These are phyloP conservation scores for Geranium incanum DNA, from an alignment of 441 rosid genomes.

Conservation along the genomic window DNA sequence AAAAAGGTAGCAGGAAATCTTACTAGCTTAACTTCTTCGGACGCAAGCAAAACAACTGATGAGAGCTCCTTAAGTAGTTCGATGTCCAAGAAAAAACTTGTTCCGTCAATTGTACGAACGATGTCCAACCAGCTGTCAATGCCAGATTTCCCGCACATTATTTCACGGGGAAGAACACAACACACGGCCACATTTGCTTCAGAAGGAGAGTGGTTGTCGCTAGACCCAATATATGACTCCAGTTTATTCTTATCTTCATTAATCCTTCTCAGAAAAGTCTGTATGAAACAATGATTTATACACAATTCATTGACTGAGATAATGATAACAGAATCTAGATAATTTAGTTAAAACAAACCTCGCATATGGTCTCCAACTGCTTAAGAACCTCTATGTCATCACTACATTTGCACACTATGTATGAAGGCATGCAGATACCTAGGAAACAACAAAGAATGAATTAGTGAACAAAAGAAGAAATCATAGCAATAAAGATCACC, in stretches of 20 bases:
- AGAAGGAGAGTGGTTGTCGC: conserved; percentile 22
- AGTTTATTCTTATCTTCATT: conserved; percentile 47
- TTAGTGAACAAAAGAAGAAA: neutral
- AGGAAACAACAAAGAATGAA: conserved; percentile 7
- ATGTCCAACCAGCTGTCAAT: conserved; percentile 53
- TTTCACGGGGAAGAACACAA: conserved; percentile 52
- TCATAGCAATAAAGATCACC: neutral
- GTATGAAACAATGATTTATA: conserved; percentile 24
- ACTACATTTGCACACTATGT: conserved; percentile 41
- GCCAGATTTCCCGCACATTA: conserved; percentile 44
- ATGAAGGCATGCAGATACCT: conserved; percentile 80
- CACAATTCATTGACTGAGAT: conserved; percentile 14
- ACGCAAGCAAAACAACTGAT: conserved; percentile 33
- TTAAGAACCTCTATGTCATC: conserved; percentile 36
- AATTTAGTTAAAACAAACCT: conserved; percentile 40
- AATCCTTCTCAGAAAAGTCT: conserved; percentile 68
- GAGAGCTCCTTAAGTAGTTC: conserved; percentile 59
- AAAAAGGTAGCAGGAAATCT: conserved; percentile 20
- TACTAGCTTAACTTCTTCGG: conserved; percentile 36
- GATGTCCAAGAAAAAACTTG: conserved; percentile 68
- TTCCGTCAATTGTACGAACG: conserved; percentile 45
- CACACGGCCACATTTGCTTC: conserved; percentile 37
- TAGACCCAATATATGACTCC: conserved; percentile 26
- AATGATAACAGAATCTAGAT: conserved; percentile 11
- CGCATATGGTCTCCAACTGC: conserved; percentile 58